Percentiles rank a stretch among this genome's conserved stretches.
phyloP scores from a whole-genome alignment of 2,329 filamentous ascomycete genomes.

The Alternaria metachromatica region DNA sequence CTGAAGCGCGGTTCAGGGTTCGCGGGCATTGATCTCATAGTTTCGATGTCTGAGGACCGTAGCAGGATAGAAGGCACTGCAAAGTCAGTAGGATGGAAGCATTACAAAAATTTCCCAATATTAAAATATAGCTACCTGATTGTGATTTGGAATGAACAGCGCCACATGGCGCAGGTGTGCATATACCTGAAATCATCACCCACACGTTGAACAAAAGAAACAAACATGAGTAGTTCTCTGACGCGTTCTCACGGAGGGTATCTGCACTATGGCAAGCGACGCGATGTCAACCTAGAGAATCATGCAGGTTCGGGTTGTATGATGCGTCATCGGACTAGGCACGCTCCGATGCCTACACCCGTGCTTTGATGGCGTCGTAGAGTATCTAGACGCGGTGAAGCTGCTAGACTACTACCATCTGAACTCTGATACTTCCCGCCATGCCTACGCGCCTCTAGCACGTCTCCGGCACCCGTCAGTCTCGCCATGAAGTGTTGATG shows the following conservation, averaged over 20 bases:
- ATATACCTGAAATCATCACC: neutral
- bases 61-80: neutral
- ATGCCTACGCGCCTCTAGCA: neutral
- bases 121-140: neutral
- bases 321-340: slow-evolving; percentile 1
- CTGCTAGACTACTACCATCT: neutral
- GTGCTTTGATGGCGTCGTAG: neutral
- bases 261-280: neutral
- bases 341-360: slow-evolving; percentile 1
- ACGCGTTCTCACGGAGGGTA: neutral
- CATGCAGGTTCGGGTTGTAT: neutral
- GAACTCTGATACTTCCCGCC: neutral
- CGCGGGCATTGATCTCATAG: neutral
- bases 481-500: slow-evolving; percentile 7
- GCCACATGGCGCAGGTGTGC: neutral
- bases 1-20: too few relatives aligned
- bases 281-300: neutral
- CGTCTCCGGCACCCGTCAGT: neutral
- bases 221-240: neutral
- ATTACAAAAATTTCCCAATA: neutral
- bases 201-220: neutral
- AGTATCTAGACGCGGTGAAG: neutral
- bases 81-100: neutral
- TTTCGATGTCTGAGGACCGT: neutral
- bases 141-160: neutral